Conservation (phyloP, 192 early-diverging fungal genomes). For the Linderina pennispora region DNA sequence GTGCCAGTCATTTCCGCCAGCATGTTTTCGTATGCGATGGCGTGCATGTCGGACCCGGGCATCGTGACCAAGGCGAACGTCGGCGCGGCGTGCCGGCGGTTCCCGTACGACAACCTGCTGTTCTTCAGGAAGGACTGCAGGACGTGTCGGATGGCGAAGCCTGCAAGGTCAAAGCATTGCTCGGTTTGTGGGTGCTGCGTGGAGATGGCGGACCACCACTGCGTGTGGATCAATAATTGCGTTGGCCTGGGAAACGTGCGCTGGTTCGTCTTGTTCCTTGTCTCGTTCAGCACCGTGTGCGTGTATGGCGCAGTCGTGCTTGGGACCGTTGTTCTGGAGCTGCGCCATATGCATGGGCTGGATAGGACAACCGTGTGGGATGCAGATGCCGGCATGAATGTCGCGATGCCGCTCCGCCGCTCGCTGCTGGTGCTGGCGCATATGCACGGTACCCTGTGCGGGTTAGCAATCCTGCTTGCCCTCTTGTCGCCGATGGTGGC, state of each 20-base stretch:
- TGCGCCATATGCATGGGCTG: conserved; percentile 23
- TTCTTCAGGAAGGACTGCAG: conserved; percentile 22
- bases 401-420: conserved; percentile 21
- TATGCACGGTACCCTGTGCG: conserved; percentile 16
- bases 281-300: conserved; percentile 24
- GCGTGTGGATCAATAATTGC: conserved; percentile 50
- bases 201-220: conserved; percentile 48
- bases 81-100: conserved; percentile 13
- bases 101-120: conserved; percentile 28
- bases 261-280: conserved; percentile 41
- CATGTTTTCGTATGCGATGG: conserved; percentile 24
- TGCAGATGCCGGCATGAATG: conserved; percentile 10
- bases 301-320: conserved; percentile 34
- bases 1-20: conserved; percentile 21
- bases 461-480: conserved; percentile 23
- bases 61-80: conserved; percentile 19
- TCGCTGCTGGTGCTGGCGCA: conserved; percentile 33
- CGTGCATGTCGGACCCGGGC: conserved; percentile 31
- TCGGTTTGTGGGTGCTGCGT: conserved; percentile 36
- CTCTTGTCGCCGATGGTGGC: conserved; percentile 32
- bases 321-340: conserved; percentile 24
- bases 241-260: conserved; percentile 43
- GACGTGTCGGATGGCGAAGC: conserved; percentile 28
- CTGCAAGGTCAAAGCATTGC: conserved; percentile 51
- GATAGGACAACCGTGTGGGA: conserved; percentile 8